These are phyloP conservation scores for Chaetomium fimeti DNA, from an alignment of 495 filamentous ascomycete species.

Conservation along the genomic window DNA sequence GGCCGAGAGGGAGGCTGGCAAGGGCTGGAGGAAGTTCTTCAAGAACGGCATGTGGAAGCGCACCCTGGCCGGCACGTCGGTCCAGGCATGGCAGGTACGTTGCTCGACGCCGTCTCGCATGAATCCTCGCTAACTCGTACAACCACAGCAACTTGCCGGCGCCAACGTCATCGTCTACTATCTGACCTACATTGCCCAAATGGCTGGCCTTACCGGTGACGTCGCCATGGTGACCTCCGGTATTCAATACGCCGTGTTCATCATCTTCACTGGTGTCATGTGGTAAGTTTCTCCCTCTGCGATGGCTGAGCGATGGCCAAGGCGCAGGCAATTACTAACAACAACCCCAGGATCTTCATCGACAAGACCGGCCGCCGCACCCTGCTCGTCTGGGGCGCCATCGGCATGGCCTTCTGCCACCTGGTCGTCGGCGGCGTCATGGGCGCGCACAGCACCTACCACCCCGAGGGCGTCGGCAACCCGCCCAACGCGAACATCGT, in stretches of 20 bases:
- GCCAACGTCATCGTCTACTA: slow-evolving; percentile 72
- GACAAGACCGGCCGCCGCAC: slow-evolving; percentile 71
- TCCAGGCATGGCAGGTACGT: slow-evolving; percentile 53
- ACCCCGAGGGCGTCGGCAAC: slow-evolving; percentile 57
- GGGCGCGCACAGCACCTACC: slow-evolving; percentile 44
- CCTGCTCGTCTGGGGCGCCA: slow-evolving; percentile 65
- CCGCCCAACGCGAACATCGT: slow-evolving; percentile 62
- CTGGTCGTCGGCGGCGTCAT: slow-evolving; percentile 63
- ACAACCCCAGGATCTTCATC: slow-evolving; percentile 57
- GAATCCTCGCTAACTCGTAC: slow-evolving; percentile 21
- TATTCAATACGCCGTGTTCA: slow-evolving; percentile 74
- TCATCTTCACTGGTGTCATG: slow-evolving; percentile 65
- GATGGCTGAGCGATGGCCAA: not conserved
- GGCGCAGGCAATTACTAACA: not conserved
- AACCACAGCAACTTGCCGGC: slow-evolving; percentile 64
- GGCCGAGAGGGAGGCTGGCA: slow-evolving; percentile 54
- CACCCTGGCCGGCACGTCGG: slow-evolving; percentile 65
- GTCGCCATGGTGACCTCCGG: slow-evolving; percentile 65
- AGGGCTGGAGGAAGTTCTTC: slow-evolving; percentile 60
- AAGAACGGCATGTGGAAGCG: slow-evolving; percentile 68
- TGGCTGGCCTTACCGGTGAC: slow-evolving; percentile 64
- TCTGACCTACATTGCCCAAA: slow-evolving; percentile 68
- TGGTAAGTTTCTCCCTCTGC: slow-evolving; percentile 31
- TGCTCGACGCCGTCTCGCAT: slow-evolving; percentile 27
- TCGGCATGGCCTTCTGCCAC: slow-evolving; percentile 69